phyloP scores from a whole-genome alignment of 2,329 filamentous ascomycete genomes.

The Talaromyces sp. region DNA sequence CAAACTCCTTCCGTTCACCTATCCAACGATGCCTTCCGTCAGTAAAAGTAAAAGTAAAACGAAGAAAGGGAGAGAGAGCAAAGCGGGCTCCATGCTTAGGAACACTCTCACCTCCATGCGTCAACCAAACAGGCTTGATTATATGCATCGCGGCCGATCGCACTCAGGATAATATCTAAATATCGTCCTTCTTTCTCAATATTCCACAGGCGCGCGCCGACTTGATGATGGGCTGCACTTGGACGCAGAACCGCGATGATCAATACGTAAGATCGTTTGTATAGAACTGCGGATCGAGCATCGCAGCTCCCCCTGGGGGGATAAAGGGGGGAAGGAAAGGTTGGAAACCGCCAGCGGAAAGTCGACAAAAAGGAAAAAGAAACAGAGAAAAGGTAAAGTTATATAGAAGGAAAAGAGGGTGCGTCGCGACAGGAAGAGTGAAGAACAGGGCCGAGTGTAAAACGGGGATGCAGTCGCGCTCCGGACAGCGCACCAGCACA shows the following conservation, averaged over 20 bases:
- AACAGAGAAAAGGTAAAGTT: not conserved
- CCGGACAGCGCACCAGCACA: not conserved
- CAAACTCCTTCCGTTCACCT: conserved; percentile 97
- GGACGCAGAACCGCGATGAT: not conserved
- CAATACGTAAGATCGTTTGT: not conserved
- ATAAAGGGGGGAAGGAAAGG: not conserved
- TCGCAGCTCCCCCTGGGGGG: conserved; percentile 9
- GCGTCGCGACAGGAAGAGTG: not conserved
- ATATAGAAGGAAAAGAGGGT: not conserved
- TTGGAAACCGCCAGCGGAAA: not conserved
- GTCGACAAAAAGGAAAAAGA: not conserved
- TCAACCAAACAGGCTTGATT: conserved; percentile 93
- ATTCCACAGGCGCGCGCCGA: not conserved
- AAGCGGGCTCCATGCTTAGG: not conserved
- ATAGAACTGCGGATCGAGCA: conserved; percentile 7
- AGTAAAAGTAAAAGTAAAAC: not conserved
- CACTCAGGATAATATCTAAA: not conserved
- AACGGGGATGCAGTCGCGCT: not conserved
- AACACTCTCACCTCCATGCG: conserved; percentile 67
- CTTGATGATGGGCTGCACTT: not conserved
- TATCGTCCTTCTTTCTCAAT: not conserved
- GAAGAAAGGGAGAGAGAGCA: not conserved
- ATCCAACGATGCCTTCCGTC: not conserved
- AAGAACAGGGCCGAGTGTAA: not conserved
- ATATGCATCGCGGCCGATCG: conserved; percentile 60